These are phyloP conservation scores for Articulospora tetracladia DNA, from an alignment of 495 filamentous ascomycete genomes.

Conservation along the genomic window DNA sequence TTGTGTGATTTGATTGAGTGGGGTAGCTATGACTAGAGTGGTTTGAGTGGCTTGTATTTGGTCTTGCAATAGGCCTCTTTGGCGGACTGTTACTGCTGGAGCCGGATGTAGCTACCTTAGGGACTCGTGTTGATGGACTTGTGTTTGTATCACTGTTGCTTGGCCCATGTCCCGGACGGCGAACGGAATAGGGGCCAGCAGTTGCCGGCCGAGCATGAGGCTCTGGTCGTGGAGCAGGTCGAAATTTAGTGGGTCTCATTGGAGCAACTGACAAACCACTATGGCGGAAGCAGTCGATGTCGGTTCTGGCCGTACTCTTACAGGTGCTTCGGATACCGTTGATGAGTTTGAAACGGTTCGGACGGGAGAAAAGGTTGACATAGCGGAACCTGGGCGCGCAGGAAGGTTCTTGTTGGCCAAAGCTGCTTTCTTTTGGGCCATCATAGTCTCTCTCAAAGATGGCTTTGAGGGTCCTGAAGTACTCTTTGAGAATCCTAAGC, in stretches of 20 bases:
- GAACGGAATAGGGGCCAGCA: conserved; percentile 54
- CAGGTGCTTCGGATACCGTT: conserved; percentile 32
- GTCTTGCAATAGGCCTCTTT: conserved; percentile 17
- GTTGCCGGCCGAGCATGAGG: conserved; percentile 49
- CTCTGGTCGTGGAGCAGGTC: conserved; percentile 35
- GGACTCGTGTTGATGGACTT: conserved; percentile 20
- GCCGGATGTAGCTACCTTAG: conserved; percentile 21
- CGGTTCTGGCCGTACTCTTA: conserved; percentile 34
- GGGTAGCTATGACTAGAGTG: conserved; percentile 13
- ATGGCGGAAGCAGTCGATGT: conserved; percentile 28
- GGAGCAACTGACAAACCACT: conserved; percentile 53
- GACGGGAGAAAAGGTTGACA: conserved; percentile 58
- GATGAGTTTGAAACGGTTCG: conserved; percentile 42
- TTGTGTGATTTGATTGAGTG: conserved; percentile 22
- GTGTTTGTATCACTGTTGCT: conserved; percentile 30
- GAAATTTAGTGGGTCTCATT: conserved; percentile 43
- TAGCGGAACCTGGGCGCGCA: conserved; percentile 71
- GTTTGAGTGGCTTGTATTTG: conserved; percentile 29
- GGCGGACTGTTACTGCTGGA: conserved; percentile 18
- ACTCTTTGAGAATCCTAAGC: conserved; percentile 53
- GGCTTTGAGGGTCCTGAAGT: conserved; percentile 54
- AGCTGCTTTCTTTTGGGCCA: conserved; percentile 73
- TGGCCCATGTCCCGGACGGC: conserved; percentile 41
- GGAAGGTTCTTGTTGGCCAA: conserved; percentile 56
- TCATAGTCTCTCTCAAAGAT: conserved; percentile 67